Evolutionary conservation across 139 green algal genomes (phyloP).

Genomic region (Desmodesmus armatus): DNA sequence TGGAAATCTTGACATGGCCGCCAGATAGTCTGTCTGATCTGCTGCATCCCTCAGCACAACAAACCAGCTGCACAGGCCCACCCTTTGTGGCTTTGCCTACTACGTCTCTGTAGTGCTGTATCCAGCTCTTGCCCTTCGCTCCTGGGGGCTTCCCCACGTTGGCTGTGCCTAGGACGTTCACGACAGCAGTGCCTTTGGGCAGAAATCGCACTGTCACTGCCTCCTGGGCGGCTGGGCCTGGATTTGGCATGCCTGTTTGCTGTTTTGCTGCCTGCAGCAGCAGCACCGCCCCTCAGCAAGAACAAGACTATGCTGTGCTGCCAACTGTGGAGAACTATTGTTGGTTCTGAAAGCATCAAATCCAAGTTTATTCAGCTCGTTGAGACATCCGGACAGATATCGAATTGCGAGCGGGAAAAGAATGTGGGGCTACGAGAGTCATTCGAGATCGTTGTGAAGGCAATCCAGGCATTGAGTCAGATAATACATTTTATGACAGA

Average conservation of each 20-base stretch:
- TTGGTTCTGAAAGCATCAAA: too few relatives aligned
- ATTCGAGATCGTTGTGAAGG: too few relatives aligned
- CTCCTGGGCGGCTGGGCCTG: not conserved
- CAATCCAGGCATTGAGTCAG: too few relatives aligned
- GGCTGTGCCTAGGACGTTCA: slow-evolving; percentile 25
- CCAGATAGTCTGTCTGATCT: slow-evolving; percentile 19
- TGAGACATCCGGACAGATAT: too few relatives aligned
- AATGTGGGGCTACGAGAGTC: too few relatives aligned
- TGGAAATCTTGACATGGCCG: slow-evolving; percentile 32
- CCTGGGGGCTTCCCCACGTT: slow-evolving; percentile 1
- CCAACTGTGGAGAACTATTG: too few relatives aligned
- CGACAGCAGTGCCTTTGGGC: not conserved
- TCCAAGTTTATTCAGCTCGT: too few relatives aligned
- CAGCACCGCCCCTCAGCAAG: too few relatives aligned
- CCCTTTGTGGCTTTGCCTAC: not conserved
- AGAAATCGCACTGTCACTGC: not conserved
- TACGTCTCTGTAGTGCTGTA: slow-evolving; percentile 4
- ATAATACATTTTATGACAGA: too few relatives aligned
- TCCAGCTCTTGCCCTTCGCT: slow-evolving; percentile 2
- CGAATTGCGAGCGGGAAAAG: too few relatives aligned
- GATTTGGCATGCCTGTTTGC: not conserved
- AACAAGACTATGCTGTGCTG: too few relatives aligned
- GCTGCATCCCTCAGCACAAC: slow-evolving; percentile 19
- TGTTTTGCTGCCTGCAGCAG: slow-evolving; percentile 8
- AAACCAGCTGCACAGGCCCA: too few relatives aligned